Base-by-base conservation (phyloP, 164 flowering plant species). In the Litsea cubeba region DNA sequence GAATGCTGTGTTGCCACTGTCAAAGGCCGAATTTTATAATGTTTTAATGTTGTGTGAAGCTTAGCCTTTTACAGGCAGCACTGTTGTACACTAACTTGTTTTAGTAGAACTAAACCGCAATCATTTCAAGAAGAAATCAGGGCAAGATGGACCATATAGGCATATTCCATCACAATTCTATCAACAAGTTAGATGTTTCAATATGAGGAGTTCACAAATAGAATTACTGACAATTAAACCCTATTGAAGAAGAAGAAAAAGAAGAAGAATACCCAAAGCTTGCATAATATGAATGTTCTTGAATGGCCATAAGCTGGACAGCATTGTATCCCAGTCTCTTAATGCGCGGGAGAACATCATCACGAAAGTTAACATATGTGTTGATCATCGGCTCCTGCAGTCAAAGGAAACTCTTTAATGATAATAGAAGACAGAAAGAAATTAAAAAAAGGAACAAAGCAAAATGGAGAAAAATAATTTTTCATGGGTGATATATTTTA, bases 281-380 rank as follows among this genome's bases (percentile, higher is more conserved):
- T 62, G 90, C 99, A 90, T 96, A 96, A 77, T 96, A 96, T 68
- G 99, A 94, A 75, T 96, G 99, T 84, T 96, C 99, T 81, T 96
- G 99, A 76, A 96, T 88, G 69, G 99, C 99, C 99, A 96, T 96
- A 71, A 96, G 84, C 83, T 96, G 99, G 76, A 96, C 97, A 79
- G 98, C 95, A 88, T 96, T 96, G 69, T 96, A 96, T 71, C 99
- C 99, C 64, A 94, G 97, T 80, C 46, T 92, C 83, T 96, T 92
- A 50, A 96, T 92, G 62, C 98, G 99, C 74, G 98, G 99, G 76
- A 96, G 99, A 58, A 96, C 93, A 23, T 96, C 94, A 86, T 96
- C 99, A 83, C 99, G 88, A 76, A 96, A 96, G 72, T 85, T 86
- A 23, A 89, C 88, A 81, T 96, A 94, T 64, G 97, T 87, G 80